phyloP scores from a whole-genome alignment of 768 basidiomycete genomes.

The Russula emetica region DNA sequence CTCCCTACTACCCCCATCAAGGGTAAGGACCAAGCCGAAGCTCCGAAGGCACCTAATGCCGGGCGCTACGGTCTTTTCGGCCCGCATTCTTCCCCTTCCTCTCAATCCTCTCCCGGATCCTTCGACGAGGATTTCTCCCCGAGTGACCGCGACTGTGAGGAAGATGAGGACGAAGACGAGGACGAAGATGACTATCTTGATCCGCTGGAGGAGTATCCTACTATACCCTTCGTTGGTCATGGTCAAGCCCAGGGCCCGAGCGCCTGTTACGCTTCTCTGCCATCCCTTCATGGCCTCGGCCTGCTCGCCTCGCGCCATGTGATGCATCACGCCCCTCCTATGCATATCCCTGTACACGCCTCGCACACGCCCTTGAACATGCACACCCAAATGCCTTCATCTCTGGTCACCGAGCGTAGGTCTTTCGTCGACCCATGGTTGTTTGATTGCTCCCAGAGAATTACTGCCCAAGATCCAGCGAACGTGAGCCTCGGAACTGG shows the following conservation, averaged over 20 bases:
- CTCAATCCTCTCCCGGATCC: conserved; percentile 39
- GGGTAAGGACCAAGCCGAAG: conserved; percentile 32
- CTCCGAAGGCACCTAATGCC: conserved; percentile 38
- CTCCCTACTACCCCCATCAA: conserved; percentile 14
- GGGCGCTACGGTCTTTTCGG: conserved; percentile 60
- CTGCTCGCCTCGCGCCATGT: conserved; percentile 26
- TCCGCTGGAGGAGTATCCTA: conserved; percentile 30
- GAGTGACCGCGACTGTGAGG: conserved; percentile 16
- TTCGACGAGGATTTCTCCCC: conserved; percentile 33
- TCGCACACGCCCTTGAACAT: conserved; percentile 17
- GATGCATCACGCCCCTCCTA: conserved; percentile 19
- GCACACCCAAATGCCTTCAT: conserved; percentile 9
- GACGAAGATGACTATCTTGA: conserved; percentile 56
- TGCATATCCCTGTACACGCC: conserved; percentile 20
- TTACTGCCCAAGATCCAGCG: neutral
- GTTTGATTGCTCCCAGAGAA: conserved; percentile 15
- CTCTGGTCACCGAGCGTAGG: conserved; percentile 19
- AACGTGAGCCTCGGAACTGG: neutral
- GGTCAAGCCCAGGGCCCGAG: conserved; percentile 10
- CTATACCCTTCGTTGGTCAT: conserved; percentile 6
- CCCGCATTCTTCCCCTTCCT: conserved; percentile 39
- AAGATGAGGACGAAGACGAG: conserved; percentile 39
- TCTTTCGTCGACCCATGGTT: conserved; percentile 22
- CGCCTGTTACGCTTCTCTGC: conserved; percentile 24
- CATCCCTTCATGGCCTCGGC: conserved; percentile 27